Base-by-base conservation (phyloP, 2,329 filamentous ascomycete species). In the Leptographium flavum region DNA sequence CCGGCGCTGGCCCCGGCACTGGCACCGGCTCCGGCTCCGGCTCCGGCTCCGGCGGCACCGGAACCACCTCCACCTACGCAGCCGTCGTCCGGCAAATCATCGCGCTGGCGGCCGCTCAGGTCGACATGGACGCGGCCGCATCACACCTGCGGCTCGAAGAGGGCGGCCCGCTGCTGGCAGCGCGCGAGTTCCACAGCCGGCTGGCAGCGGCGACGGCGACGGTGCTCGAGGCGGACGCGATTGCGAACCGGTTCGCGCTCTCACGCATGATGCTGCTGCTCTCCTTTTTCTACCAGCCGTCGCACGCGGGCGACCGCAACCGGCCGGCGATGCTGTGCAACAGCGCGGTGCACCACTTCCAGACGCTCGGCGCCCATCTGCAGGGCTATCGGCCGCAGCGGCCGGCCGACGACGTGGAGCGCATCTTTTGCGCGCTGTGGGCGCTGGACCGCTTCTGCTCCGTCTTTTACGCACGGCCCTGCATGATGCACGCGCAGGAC, bases 401-500 rank as follows among this genome's bases (percentile, higher is more conserved):
- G 57, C 41, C 62, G 54, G 21, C 60, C 10, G 61, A 67, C 36
- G 64, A 68, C 23, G 58, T 67, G 3, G 67, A 71, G 44, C 67
- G 63, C 3, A 52, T 79, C 2, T 76, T 77, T 38, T 79, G 73
- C 52, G 73, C 69, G 7, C 61, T 77, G 0, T 80, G 74, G 74
- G 74, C 74, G 0, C 56, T 81, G 2, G 77, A 81, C 53, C 65
- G 73, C 14, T 64, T 81, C 37, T 74, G 74, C 40, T 68, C 73
- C 1, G 71, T 75, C 0, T 66, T 76, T n/a, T 73, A 78, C 47
- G 76, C 75, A 6, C 64, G 76, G 1, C 73, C 77, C 0, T 69
- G 73, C 39, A 56, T 78, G 22, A 70, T 81, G 46, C 75, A 81
- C 50, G 74, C 79, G 50, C 61, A 72, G 41, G 77, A 81, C 50